These are phyloP conservation scores for Pyricularia pennisetigena DNA, from an alignment of 2,329 filamentous ascomycete species.

Conservation along the genomic window DNA sequence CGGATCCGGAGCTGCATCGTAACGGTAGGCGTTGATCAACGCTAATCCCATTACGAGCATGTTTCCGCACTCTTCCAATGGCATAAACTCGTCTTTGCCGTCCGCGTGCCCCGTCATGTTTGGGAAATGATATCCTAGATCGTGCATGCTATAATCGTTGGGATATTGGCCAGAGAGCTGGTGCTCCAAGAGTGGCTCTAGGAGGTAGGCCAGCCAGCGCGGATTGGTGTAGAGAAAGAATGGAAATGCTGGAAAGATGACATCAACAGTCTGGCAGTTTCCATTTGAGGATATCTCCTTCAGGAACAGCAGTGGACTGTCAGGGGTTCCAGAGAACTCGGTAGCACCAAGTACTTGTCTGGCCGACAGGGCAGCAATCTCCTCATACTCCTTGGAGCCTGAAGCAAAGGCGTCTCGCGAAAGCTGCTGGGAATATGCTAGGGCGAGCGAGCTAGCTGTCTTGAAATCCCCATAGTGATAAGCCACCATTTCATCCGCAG, in stretches of 20 bases:
- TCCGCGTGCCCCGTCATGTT: constrained; percentile 62
- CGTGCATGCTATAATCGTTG: constrained; percentile 69
- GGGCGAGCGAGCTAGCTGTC: constrained; percentile 50
- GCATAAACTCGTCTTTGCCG: constrained; percentile 62
- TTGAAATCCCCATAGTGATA: constrained; percentile 69
- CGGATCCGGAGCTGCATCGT: constrained; percentile 35
- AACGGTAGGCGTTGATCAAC: constrained; percentile 61
- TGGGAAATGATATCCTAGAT: constrained; percentile 60
- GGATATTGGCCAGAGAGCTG: constrained; percentile 74
- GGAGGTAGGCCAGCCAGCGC: constrained; percentile 64
- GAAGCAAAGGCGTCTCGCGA: constrained; percentile 62
- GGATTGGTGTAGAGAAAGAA: constrained; percentile 81
- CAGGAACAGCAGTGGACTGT: constrained; percentile 63
- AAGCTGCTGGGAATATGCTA: constrained; percentile 62
- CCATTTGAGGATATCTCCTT: constrained; percentile 82
- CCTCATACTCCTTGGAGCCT: constrained; percentile 63
- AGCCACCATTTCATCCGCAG: constrained; percentile 48
- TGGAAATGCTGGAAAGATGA: constrained; percentile 75
- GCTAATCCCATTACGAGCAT: constrained; percentile 60
- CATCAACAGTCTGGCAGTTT: constrained; percentile 75
- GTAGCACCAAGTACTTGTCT: constrained; percentile 72
- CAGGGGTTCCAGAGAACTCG: constrained; percentile 60
- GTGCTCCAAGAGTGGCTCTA: constrained; percentile 72
- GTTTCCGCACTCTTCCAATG: constrained; percentile 62
- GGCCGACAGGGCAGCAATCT: constrained; percentile 69